Conservation (phyloP, 208 protist genomes). For the Crithidia mellificae region DNA sequence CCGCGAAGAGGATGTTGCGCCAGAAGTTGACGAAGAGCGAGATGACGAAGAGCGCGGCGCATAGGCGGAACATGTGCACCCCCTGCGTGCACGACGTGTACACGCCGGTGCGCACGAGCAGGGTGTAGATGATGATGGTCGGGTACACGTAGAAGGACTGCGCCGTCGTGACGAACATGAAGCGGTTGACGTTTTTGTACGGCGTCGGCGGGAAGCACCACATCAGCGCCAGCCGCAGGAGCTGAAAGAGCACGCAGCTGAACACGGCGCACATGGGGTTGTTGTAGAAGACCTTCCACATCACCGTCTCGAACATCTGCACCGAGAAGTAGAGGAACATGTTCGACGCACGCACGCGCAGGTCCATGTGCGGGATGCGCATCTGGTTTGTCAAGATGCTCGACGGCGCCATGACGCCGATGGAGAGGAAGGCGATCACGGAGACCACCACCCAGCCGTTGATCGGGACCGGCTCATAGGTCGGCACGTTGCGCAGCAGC, state of each 20-base stretch:
- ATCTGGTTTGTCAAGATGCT: constrained; percentile 42
- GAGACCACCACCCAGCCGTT: constrained; percentile 36
- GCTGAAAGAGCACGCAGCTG: constrained; percentile 46
- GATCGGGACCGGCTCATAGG: constrained; percentile 35
- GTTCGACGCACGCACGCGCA: constrained; percentile 41
- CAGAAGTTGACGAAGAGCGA: constrained; percentile 55
- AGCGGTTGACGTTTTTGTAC: constrained; percentile 71
- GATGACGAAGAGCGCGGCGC: constrained; percentile 31
- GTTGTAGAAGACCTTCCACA: constrained; percentile 82
- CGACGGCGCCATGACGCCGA: constrained; percentile 44
- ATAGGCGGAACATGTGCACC: constrained; percentile 45
- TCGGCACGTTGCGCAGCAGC: constrained; percentile 54
- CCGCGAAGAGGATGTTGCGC: constrained; percentile 52
- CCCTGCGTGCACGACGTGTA: constrained; percentile 55
- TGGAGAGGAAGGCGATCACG: constrained; percentile 34
- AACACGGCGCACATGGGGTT: constrained; percentile 43
- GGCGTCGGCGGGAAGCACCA: constrained; percentile 40
- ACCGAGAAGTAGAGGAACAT: constrained; percentile 43
- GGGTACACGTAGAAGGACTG: constrained; percentile 41
- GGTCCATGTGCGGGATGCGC: constrained; percentile 47
- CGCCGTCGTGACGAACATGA: constrained; percentile 35
- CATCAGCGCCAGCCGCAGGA: constrained; percentile 28
- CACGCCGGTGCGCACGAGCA: constrained; percentile 47
- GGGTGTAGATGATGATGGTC: constrained; percentile 36
- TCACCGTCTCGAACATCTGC: constrained; percentile 46